These are phyloP conservation scores for Alnus glutinosa DNA, from an alignment of 306 rosid genomes.

Conservation along the genomic window DNA sequence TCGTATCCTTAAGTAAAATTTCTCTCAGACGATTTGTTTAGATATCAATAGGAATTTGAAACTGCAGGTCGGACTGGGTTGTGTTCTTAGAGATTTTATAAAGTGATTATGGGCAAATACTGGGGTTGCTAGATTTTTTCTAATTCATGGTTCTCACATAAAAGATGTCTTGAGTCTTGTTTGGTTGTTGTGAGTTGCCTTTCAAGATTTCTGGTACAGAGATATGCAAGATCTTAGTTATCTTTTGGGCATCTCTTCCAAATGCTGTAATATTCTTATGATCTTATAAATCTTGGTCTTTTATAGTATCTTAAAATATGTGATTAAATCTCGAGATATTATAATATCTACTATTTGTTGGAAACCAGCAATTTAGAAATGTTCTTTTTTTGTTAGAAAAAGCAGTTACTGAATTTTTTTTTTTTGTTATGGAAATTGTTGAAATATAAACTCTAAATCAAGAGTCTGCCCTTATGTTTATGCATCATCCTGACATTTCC, in stretches of 20 bases:
- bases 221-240: no score
- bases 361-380: constrained; percentile 1
- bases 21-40: background rate
- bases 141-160: background rate
- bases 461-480: background rate
- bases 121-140: background rate
- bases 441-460: constrained; percentile 9
- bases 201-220: background rate
- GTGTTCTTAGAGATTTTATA: background rate
- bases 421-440: constrained; percentile 6
- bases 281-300: background rate
- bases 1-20: background rate
- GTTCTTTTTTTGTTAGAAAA: constrained; percentile 1
- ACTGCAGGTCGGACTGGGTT: background rate
- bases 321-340: no score
- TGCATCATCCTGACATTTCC: constrained; percentile 30
- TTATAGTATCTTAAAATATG: background rate
- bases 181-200: background rate
- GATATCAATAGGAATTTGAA: background rate
- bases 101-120: background rate
- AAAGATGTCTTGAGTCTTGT: background rate
- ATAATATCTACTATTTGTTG: background rate
- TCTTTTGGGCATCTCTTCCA: background rate
- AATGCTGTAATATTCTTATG: background rate
- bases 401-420: background rate